Evolutionary conservation across 2,329 filamentous ascomycete species (phyloP), one percentile per base, ranked within the genome.

Genomic region (Thelonectria rubi): DNA sequence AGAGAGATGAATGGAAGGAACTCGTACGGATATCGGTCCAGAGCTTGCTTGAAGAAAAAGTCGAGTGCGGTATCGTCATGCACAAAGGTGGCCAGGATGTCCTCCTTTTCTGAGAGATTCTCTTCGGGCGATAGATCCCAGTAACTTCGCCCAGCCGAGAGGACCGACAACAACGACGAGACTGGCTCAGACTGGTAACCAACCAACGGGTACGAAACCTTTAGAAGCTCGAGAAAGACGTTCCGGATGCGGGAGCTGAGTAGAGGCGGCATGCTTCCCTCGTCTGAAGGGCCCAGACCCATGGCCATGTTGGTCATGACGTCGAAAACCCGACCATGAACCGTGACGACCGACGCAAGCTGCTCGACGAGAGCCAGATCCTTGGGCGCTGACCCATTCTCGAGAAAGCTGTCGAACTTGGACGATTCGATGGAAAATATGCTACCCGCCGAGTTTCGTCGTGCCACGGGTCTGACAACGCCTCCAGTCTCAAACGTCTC

Each of bases 1-100:
- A 96, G 79, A 55, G 85, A 87, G 62, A 96, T 78, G 69, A 97
- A 92, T 1, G 94, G 93, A 3, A 88, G 77, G 48, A 92, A 89
- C 77, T 97, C 94, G 75, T 92, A 94, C 0, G 94, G 94, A 73
- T 93, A 97, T 57, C 94, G 88, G 62, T 86, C 85, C 45, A 90
- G 84, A 7, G 94, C 88, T 73, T 91, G 86, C 51, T 86, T 81
- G 32, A 97, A 86, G 64, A 84, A 87, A 52, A 79, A 80, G 20
- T 81, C 81, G 71, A 90, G 81, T 17, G 93, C 72, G 43, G 72
- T 68, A 10, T 78, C 73, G 50, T 79, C 76, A 9, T 76, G 73
- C 8, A 78, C 50, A 73, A 78, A 75, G 12, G 69, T 71, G 14
- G 74, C 69, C 11, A 74, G 65, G 20, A 76, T 69, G 67, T 77